Evolutionary conservation across 129 eudicot species (phyloP).

Genomic region (Mikania micrantha): DNA sequence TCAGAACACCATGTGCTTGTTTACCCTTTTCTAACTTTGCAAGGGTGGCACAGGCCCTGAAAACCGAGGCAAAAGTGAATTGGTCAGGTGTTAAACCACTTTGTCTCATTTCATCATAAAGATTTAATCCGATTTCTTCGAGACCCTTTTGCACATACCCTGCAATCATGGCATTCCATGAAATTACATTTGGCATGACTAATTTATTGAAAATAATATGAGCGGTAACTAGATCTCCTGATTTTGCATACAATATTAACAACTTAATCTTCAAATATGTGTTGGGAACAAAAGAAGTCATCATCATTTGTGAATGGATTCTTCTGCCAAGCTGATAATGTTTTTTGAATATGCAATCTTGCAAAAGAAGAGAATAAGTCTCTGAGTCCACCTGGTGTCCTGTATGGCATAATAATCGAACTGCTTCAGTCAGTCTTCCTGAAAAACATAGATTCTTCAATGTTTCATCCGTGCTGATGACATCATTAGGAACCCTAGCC

Average conservation of each 20-base stretch:
- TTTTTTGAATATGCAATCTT: constrained; percentile 80
- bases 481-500: constrained; percentile 35
- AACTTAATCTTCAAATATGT: constrained; percentile 67
- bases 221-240: constrained; percentile 69
- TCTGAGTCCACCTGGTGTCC: constrained; percentile 43
- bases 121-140: constrained; percentile 58
- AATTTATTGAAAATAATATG: constrained; percentile 49
- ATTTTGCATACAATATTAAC: constrained; percentile 77
- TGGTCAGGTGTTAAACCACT: constrained; percentile 70
- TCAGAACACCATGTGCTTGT: constrained; percentile 62
- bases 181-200: constrained; percentile 42
- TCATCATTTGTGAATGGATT: constrained; percentile 76
- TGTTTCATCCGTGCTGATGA: constrained; percentile 44
- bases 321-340: constrained; percentile 45
- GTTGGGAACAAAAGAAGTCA: constrained; percentile 58
- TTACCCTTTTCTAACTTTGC: constrained; percentile 83
- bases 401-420: constrained; percentile 54
- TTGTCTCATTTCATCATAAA: constrained; percentile 59
- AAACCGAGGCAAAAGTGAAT: constrained; percentile 79
- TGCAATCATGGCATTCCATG: constrained; percentile 91
- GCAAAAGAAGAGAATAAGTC: constrained; percentile 80
- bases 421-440: constrained; percentile 71
- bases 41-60: constrained; percentile 85
- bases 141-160: constrained; percentile 85
- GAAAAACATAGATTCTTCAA: constrained; percentile 66